phyloP scores from a whole-genome alignment of 345 rosid species.

The Linum usitatissimum region DNA sequence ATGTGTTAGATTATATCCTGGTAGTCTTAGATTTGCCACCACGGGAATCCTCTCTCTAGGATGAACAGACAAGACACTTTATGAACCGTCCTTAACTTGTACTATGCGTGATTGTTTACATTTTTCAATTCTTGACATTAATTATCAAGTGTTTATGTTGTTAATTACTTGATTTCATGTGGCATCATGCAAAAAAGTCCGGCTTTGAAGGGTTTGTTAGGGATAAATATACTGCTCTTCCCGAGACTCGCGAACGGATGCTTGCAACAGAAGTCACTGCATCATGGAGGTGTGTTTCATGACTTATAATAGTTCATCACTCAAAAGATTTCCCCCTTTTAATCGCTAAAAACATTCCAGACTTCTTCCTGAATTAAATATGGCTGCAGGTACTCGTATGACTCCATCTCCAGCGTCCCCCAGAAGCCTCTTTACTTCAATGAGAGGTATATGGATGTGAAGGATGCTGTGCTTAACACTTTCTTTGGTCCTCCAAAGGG shows the following conservation, averaged over 20 bases:
- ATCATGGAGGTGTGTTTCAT: conserved; percentile 58
- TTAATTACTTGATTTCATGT: conserved; percentile 11
- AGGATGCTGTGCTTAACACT: conserved; percentile 42
- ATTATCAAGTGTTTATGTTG: background rate
- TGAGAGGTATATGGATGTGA: conserved; percentile 50
- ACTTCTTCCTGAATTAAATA: conserved; percentile 10
- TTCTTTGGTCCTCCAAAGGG: conserved; percentile 76
- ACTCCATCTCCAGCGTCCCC: conserved; percentile 52
- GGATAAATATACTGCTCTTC: conserved; percentile 78
- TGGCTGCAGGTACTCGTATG: conserved; percentile 60
- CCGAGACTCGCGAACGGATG: conserved; percentile 84
- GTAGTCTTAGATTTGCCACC: too few relatives aligned
- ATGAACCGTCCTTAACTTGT: too few relatives aligned
- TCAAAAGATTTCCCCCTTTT: background rate
- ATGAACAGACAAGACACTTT: too few relatives aligned
- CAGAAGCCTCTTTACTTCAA: conserved; percentile 45
- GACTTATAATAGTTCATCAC: background rate
- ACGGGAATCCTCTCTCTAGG: too few relatives aligned
- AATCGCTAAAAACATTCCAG: background rate
- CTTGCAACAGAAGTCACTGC: conserved; percentile 86
- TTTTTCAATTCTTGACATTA: background rate
- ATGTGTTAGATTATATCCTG: too few relatives aligned
- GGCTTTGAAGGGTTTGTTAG: conserved; percentile 88
- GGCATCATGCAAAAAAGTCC: conserved; percentile 43
- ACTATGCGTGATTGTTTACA: too few relatives aligned